Evolutionary conservation across 495 filamentous ascomycete genomes (phyloP).

Genomic region (Aspergillus incahuasiensis): DNA sequence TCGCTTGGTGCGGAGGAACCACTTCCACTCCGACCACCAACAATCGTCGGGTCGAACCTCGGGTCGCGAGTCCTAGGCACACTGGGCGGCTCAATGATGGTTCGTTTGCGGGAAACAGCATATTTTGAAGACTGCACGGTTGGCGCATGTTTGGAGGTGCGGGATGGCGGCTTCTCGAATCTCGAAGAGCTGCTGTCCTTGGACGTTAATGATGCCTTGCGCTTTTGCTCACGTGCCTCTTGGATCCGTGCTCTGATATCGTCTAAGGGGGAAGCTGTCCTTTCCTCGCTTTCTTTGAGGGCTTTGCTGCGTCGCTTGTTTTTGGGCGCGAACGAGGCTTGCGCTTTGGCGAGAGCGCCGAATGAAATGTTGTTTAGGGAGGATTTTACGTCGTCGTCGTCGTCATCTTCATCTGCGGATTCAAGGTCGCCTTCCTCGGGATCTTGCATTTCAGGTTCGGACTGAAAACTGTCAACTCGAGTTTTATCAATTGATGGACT

Average conservation of each 20-base stretch:
- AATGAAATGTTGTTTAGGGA: slow-evolving; percentile 64
- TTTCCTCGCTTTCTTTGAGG: slow-evolving; percentile 10
- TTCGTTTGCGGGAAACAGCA: slow-evolving; percentile 73
- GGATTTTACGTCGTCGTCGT: slow-evolving; percentile 38
- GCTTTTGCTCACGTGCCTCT: slow-evolving; percentile 45
- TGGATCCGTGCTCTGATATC: slow-evolving; percentile 36
- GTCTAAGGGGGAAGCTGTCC: slow-evolving; percentile 28
- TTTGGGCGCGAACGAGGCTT: slow-evolving; percentile 56
- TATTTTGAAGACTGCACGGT: slow-evolving; percentile 73
- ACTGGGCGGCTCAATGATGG: slow-evolving; percentile 53
- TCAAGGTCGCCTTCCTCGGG: slow-evolving; percentile 23
- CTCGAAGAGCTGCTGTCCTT: slow-evolving; percentile 31
- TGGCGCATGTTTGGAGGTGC: slow-evolving; percentile 83
- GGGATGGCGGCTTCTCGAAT: slow-evolving; percentile 23
- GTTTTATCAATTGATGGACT: neutral
- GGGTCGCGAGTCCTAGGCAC: slow-evolving; percentile 63
- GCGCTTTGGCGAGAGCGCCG: slow-evolving; percentile 79
- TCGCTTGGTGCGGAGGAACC: slow-evolving; percentile 51
- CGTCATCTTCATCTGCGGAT: slow-evolving; percentile 19
- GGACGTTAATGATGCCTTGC: slow-evolving; percentile 21
- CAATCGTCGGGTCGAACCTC: slow-evolving; percentile 68
- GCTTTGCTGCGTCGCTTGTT: slow-evolving; percentile 25
- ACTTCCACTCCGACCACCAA: slow-evolving; percentile 18
- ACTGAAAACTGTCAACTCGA: slow-evolving; percentile 2
- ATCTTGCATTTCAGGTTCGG: slow-evolving; percentile 23